Evolutionary conservation across 2,329 filamentous ascomycete species (phyloP).

Genomic region (Fusarium poae): DNA sequence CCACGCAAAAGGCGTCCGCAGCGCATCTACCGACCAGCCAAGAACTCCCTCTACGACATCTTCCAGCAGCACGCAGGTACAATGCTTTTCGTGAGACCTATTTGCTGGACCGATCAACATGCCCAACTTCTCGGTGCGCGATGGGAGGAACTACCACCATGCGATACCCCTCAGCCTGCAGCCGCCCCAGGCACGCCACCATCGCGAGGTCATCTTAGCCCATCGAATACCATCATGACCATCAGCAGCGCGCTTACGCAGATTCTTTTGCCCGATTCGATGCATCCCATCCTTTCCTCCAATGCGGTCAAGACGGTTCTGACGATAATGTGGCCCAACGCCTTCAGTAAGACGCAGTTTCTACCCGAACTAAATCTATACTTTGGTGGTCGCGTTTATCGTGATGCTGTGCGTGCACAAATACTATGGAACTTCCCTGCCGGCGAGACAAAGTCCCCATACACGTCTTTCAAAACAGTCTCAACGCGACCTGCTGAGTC

Average conservation of each 20-base stretch:
- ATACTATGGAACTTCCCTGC: conserved; percentile 62
- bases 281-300: conserved; percentile 54
- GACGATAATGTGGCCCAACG: conserved; percentile 59
- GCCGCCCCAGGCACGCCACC: conserved; percentile 52
- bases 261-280: conserved; percentile 55
- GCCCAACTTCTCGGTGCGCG: conserved; percentile 60
- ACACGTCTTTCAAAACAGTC: conserved; percentile 55
- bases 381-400: conserved; percentile 62
- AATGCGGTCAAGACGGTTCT: conserved; percentile 61
- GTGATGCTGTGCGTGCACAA: conserved; percentile 61
- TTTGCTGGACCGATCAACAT: conserved; percentile 69
- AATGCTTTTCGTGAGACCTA: conserved; percentile 65
- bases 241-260: conserved; percentile 61
- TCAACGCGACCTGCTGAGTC: conserved; percentile 55
- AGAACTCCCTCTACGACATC: conserved; percentile 66
- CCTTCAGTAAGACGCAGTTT: conserved; percentile 50
- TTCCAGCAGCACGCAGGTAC: conserved; percentile 62
- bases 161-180: conserved; percentile 58
- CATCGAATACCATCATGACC: conserved; percentile 58
- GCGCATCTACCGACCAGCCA: conserved; percentile 57
- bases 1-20: conserved; percentile 47
- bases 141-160: conserved; percentile 60
- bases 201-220: conserved; percentile 54
- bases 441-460: conserved; percentile 44
- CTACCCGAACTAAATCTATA: conserved; percentile 62